Base-by-base conservation (phyloP, 768 basidiomycete species). In the Hirschioporus abietinus region DNA sequence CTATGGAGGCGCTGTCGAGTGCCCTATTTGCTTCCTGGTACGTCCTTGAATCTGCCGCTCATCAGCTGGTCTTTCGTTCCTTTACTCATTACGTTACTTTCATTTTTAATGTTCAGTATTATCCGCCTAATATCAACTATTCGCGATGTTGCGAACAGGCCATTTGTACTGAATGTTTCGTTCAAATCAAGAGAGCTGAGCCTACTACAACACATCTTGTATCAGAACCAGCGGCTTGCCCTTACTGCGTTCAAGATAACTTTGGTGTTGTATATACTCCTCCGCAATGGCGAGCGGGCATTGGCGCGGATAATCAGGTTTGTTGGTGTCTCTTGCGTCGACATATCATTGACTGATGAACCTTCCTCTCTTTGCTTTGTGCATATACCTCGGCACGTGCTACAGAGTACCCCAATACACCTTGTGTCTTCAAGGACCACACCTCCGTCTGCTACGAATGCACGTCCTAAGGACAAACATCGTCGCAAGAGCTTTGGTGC, bases 131-230 rank as follows among this genome's bases (percentile, higher is more conserved):
- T 78, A 97, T 98, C 78, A 98, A 99, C 75, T 90, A 89, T 72
- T 98, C 97, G 52, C 86, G 97, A 74, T 99, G 97, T 76, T 99
- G 97, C 76, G 96, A 96, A 82, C 97, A 99, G 71, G 90, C 93
- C 24, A 96, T 99, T 68, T 99, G 97, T 76, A 98, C 97, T 42
- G 97, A 99, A 78, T 99, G 97, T 75, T 99, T 99, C 74, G 95
- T 98, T 24, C 96, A 98, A 79, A 99, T 99, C 79, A 99, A 98
- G 81, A 91, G 97, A 65, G 87, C 86, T 36, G 97, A 99, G 69
- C 95, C 97, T 7, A 96, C 95, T 0, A 83, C 94, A 7, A 98
- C 95, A 0, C 96, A 99, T 78, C 83, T 98, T 67, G 94, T 95
- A 64, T 96, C 95, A 9, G 97, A 99, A 73, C 95, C 95, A 1